These are phyloP conservation scores for Spiraea crenata DNA, from an alignment of 331 rosid species.

Conservation along the genomic window DNA sequence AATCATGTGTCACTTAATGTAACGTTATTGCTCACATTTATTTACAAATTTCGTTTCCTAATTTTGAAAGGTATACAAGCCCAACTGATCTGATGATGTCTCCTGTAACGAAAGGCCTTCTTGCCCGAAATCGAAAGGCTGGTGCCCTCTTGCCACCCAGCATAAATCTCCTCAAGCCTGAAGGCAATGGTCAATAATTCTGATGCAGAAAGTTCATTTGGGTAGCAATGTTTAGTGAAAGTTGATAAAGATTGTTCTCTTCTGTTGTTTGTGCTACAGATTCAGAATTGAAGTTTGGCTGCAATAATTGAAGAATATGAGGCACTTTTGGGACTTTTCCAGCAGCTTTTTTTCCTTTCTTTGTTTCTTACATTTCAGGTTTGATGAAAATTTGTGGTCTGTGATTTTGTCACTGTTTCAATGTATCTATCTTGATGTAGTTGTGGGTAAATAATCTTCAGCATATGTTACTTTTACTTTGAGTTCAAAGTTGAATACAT, in stretches of 20 bases:
- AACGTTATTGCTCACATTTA: not conserved
- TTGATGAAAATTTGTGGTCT: not conserved
- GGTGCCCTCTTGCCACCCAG: slow-evolving; percentile 55
- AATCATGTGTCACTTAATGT: too few relatives aligned
- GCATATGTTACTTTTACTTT: not conserved
- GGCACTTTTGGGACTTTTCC: not conserved
- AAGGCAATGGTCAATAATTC: not conserved
- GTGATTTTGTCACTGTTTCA: not conserved
- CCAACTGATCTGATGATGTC: slow-evolving; percentile 85
- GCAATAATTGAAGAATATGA: not conserved
- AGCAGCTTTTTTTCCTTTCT: not conserved
- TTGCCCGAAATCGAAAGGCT: slow-evolving; percentile 67
- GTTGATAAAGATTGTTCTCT: not conserved
- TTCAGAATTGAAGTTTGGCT: slow-evolving; percentile 30
- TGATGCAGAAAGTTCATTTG: not conserved
- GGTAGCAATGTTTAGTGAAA: not conserved
- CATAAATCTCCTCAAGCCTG: slow-evolving; percentile 43
- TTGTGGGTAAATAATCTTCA: slow-evolving; percentile 9
- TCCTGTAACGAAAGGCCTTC: slow-evolving; percentile 75
- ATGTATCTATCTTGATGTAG: slow-evolving; percentile 13
- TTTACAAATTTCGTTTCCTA: not conserved
- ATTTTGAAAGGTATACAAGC: slow-evolving; percentile 64
- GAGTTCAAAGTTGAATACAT: too few relatives aligned
- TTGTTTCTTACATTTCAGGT: not conserved
- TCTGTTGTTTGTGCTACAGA: slow-evolving; percentile 30